phyloP scores from a whole-genome alignment of 2,329 filamentous ascomycete species.

The Aspergillus viridinutans region DNA sequence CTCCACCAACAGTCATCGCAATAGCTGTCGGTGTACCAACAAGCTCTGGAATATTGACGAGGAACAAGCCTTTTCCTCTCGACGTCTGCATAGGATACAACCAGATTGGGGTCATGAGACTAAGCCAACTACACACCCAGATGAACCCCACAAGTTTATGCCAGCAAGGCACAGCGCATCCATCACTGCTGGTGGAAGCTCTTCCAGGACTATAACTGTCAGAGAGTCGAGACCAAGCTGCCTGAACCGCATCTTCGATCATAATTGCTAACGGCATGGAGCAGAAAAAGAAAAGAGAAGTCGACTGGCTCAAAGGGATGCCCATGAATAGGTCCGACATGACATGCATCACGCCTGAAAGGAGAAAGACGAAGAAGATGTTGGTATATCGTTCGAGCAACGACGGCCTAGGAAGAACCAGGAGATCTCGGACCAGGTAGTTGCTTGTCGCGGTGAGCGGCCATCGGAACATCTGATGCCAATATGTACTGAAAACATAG shows the following conservation, averaged over 20 bases:
- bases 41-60: neutral
- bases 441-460: constrained; percentile 17
- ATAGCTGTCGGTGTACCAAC: neutral
- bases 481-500: constrained; percentile 19
- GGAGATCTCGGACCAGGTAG: constrained; percentile 16
- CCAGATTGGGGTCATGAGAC: neutral
- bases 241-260: constrained; percentile 26
- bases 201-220: neutral
- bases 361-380: constrained; percentile 24
- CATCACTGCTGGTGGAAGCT: neutral
- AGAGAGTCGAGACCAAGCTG: constrained; percentile 9
- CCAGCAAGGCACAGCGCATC: neutral
- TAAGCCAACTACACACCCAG: neutral
- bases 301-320: constrained; percentile 11
- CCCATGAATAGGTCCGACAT: constrained; percentile 12
- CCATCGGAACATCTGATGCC: constrained; percentile 27
- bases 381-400: constrained; percentile 24
- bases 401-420: constrained; percentile 16
- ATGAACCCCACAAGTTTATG: neutral
- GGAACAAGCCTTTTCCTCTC: neutral
- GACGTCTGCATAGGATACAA: neutral
- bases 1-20: neutral
- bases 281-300: constrained; percentile 22
- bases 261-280: constrained; percentile 21
- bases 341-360: constrained; percentile 25